Evolutionary conservation across 1,284 basidiomycete species (phyloP).

Genomic region (Ustilago xerochloae): DNA sequence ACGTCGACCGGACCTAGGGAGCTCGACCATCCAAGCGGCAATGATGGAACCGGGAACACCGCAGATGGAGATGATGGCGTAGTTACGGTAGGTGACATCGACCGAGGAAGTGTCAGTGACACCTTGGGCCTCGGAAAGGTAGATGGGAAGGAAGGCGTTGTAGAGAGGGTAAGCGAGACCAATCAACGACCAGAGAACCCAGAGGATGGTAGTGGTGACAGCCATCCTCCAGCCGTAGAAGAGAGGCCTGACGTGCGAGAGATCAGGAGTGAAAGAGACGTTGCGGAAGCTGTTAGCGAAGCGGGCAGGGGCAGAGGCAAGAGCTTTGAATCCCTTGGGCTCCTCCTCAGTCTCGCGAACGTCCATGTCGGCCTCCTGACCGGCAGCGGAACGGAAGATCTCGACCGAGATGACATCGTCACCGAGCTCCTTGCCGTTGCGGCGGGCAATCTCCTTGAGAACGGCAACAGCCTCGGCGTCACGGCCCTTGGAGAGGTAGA

Average conservation of each 20-base stretch:
- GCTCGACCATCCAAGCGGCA: conserved; percentile 64
- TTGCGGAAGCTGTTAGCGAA: conserved; percentile 23
- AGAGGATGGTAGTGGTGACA: conserved; percentile 58
- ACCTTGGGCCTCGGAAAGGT: conserved; percentile 48
- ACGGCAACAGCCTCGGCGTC: conserved; percentile 65
- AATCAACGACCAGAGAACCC: conserved; percentile 64
- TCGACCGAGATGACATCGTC: conserved; percentile 64
- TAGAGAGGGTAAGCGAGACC: conserved; percentile 67
- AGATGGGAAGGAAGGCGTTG: conserved; percentile 66
- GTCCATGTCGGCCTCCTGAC: conserved; percentile 57
- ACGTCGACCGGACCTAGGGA: conserved; percentile 63
- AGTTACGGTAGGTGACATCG: conserved; percentile 61
- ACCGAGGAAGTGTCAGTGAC: conserved; percentile 20
- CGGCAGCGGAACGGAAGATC: conserved; percentile 64
- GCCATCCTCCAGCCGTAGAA: conserved; percentile 60
- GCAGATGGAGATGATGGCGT: conserved; percentile 66
- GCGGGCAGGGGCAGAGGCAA: conserved; percentile 18
- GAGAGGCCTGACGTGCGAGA: conserved; percentile 61
- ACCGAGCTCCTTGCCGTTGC: conserved; percentile 59
- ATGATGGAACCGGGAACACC: conserved; percentile 66
- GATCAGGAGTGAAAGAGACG: conserved; percentile 48
- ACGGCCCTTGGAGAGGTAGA: conserved; percentile 64
- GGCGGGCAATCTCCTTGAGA: conserved; percentile 60
- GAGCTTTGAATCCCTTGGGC: conserved; percentile 20
- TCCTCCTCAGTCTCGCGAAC: conserved; percentile 23